phyloP scores from a whole-genome alignment of 2,329 filamentous ascomycete genomes.

The Arachnomyces sp. region DNA sequence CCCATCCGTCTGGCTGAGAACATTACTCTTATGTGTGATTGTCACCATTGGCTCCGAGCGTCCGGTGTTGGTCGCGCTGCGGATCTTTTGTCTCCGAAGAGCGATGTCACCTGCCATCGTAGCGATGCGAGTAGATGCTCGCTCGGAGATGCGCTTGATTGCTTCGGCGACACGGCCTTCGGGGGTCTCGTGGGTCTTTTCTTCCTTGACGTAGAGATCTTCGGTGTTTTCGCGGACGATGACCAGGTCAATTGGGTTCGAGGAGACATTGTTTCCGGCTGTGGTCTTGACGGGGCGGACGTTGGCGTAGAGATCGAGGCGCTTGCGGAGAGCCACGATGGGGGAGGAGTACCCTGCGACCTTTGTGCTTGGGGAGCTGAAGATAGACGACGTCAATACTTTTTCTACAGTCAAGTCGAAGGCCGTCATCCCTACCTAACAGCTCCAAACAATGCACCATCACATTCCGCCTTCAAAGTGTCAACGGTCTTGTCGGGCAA shows the following conservation, averaged over 20 bases:
- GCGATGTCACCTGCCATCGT: conserved; percentile 94
- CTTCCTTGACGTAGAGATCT: conserved; percentile 96
- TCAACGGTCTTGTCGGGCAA: conserved; percentile 87
- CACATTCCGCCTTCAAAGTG: conserved; percentile 79
- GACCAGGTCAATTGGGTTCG: conserved; percentile 79
- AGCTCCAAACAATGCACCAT: conserved; percentile 92
- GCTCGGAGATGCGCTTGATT: conserved; percentile 91
- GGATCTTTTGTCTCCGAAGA: conserved; percentile 71
- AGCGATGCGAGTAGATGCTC: conserved; percentile 76
- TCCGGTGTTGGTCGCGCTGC: conserved; percentile 50
- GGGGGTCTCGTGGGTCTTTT: conserved; percentile 67
- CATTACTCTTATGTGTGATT: conserved; percentile 97
- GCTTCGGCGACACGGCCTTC: conserved; percentile 83
- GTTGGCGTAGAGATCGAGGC: conserved; percentile 91
- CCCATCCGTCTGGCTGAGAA: conserved; percentile 90
- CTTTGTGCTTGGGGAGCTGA: conserved; percentile 71
- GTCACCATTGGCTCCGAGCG: conserved; percentile 71
- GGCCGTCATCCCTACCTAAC: conserved; percentile 51
- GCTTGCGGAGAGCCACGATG: conserved; percentile 93
- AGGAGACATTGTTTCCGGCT: conserved; percentile 36
- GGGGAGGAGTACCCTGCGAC: conserved; percentile 94
- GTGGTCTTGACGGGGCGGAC: conserved; percentile 89
- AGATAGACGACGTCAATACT: neutral
- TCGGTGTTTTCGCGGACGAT: conserved; percentile 99
- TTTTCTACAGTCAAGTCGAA: too few relatives aligned